phyloP scores from a whole-genome alignment of 306 rosid species.

The Trifolium pratense region DNA sequence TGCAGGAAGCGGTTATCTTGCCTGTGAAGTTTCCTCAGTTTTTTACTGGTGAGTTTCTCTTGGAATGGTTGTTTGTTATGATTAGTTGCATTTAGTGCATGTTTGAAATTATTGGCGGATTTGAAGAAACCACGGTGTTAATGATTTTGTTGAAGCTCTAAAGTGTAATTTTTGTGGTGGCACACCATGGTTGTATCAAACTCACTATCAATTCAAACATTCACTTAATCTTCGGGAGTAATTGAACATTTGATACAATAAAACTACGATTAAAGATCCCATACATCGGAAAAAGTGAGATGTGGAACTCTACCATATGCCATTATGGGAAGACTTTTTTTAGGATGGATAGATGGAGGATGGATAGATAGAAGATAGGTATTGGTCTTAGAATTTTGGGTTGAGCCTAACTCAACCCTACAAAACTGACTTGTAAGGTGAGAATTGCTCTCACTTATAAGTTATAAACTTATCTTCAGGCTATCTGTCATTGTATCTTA shows the following conservation, averaged over 20 bases:
- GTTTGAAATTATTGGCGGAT: neutral
- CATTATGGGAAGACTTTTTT: neutral
- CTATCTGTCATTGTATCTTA: too few species aligned
- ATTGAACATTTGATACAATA: neutral
- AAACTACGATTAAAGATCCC: neutral
- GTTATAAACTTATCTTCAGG: too few species aligned
- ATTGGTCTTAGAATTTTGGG: too few species aligned
- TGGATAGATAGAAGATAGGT: neutral
- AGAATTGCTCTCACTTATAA: too few species aligned
- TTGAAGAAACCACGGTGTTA: neutral
- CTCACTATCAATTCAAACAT: neutral
- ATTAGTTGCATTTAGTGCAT: neutral
- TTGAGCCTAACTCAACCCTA: too few species aligned
- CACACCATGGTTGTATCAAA: neutral
- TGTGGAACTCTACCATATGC: neutral
- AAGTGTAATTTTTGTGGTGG: neutral
- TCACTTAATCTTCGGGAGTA: neutral
- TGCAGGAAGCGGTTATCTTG: conserved; percentile 95
- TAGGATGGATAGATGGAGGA: neutral
- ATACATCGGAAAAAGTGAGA: neutral
- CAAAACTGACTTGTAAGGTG: too few species aligned
- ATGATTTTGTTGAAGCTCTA: neutral
- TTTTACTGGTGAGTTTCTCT: conserved; percentile 71
- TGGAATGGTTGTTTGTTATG: neutral
- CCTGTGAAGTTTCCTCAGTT: conserved; percentile 98